These are phyloP conservation scores for Aspergillus terreus DNA, from an alignment of 2,329 filamentous ascomycete genomes.

Conservation along the genomic window DNA sequence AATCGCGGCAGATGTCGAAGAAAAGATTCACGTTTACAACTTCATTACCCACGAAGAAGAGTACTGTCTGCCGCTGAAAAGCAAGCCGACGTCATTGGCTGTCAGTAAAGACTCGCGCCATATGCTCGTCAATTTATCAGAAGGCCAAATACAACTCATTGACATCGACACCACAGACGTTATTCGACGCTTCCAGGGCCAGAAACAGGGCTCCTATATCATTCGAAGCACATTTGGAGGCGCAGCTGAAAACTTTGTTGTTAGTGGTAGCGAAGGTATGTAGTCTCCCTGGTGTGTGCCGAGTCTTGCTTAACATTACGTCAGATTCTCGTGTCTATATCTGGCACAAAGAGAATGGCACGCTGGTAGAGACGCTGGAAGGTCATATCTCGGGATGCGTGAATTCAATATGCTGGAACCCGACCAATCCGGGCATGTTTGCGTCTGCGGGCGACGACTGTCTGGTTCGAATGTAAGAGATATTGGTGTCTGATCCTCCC, in stretches of 20 bases:
- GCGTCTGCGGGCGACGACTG: slow-evolving; percentile 88
- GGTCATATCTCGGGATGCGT: slow-evolving; percentile 73
- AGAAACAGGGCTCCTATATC: slow-evolving; percentile 70
- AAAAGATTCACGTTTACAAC: slow-evolving; percentile 77
- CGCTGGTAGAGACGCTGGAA: slow-evolving; percentile 69
- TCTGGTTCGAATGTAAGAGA: slow-evolving; percentile 75
- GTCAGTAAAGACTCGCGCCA: slow-evolving; percentile 78
- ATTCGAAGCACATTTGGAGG: slow-evolving; percentile 85
- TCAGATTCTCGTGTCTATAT: slow-evolving; percentile 71
- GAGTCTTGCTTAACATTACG: slow-evolving; percentile 17
- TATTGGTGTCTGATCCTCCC: not conserved
- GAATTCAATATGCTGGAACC: slow-evolving; percentile 88
- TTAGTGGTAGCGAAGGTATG: slow-evolving; percentile 86
- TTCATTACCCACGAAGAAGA: slow-evolving; percentile 69
- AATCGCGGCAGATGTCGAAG: slow-evolving; percentile 69
- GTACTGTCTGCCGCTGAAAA: slow-evolving; percentile 67
- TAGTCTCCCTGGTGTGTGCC: not conserved
- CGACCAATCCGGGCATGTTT: slow-evolving; percentile 75
- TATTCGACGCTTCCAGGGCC: slow-evolving; percentile 72
- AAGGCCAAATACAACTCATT: slow-evolving; percentile 73
- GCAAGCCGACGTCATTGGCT: slow-evolving; percentile 71
- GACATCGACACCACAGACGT: slow-evolving; percentile 69
- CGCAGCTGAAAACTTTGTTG: slow-evolving; percentile 84
- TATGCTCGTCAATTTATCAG: slow-evolving; percentile 76
- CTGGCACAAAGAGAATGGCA: slow-evolving; percentile 83